A percentile compares a stretch with the other conserved stretches of the same genome.
phyloP scores from a whole-genome alignment of 2,329 filamentous ascomycete species.

The Pleochaeta shiraiana region DNA sequence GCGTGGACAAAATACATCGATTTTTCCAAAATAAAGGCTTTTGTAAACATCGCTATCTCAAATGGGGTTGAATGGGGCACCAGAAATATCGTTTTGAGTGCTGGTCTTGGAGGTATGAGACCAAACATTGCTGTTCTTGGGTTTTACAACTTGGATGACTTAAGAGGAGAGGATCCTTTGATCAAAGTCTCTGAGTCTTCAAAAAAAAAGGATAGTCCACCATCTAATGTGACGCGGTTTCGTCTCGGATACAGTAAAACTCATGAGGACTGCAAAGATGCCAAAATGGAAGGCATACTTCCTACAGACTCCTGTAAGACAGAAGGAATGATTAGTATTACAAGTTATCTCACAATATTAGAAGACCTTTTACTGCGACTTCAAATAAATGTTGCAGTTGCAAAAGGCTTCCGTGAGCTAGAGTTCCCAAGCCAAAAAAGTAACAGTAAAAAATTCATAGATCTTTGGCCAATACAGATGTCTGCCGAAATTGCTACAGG shows the following conservation, averaged over 20 bases:
- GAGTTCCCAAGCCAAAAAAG: conserved; percentile 42
- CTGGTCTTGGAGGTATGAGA: conserved; percentile 69
- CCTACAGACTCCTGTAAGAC: conserved; percentile 49
- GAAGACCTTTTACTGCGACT: conserved; percentile 61
- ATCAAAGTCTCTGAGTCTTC: conserved; percentile 30
- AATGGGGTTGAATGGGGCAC: conserved; percentile 70
- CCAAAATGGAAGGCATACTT: conserved; percentile 33
- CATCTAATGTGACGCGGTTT: neutral
- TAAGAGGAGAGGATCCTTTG: conserved; percentile 35
- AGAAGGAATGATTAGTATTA: conserved; percentile 45
- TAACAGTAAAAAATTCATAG: conserved; percentile 54
- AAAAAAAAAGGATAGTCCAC: conserved; percentile 15
- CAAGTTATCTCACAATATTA: conserved; percentile 59
- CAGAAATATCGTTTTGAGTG: conserved; percentile 59
- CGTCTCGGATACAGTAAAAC: conserved; percentile 17
- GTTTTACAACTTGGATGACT: conserved; percentile 61
- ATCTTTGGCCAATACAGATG: conserved; percentile 89
- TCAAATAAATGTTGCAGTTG: conserved; percentile 67
- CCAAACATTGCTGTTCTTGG: conserved; percentile 71
- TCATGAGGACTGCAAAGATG: conserved; percentile 32
- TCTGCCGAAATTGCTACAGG: conserved; percentile 57
- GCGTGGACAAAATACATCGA: conserved; percentile 72
- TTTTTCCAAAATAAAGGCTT: conserved; percentile 69
- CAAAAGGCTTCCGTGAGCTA: conserved; percentile 56
- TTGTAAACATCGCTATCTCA: conserved; percentile 69